Evolutionary conservation across 352 stramenopile species (phyloP).

Genomic region (Blastocystis sp.): DNA sequence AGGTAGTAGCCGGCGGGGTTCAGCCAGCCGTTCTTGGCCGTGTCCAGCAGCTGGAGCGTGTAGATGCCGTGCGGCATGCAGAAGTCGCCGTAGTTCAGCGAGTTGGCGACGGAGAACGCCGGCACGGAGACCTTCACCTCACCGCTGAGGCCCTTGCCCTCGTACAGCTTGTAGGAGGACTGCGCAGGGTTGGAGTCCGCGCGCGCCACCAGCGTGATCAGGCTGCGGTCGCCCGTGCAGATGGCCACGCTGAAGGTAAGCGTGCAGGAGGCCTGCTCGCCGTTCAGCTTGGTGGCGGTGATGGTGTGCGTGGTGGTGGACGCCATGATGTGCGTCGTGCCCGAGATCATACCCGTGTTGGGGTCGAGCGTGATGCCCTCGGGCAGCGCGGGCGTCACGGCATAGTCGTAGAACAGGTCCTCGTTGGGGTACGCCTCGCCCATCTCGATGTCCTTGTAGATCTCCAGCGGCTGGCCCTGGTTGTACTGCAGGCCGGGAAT

Average conservation of each 20-base stretch:
- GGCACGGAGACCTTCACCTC: background rate
- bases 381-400: slow-evolving; percentile 8
- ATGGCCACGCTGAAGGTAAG: background rate
- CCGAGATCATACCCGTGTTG: slow-evolving; percentile 21
- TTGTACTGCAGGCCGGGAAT: slow-evolving; percentile 10
- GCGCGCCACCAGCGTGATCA: slow-evolving; percentile 20
- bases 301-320: background rate
- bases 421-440: background rate
- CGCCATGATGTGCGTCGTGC: background rate
- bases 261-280: background rate
- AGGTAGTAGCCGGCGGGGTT: background rate
- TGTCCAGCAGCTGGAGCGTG: background rate
- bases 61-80: slow-evolving; percentile 4
- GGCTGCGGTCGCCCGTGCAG: background rate
- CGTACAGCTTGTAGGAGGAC: slow-evolving; percentile 48
- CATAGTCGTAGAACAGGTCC: slow-evolving; percentile 1
- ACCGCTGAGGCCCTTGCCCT: background rate
- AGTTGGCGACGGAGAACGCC: background rate
- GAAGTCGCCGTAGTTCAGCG: slow-evolving; percentile 34
- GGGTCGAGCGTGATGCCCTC: background rate
- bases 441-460: slow-evolving; percentile 35
- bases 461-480: background rate
- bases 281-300: slow-evolving; percentile 7
- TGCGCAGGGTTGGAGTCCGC: background rate
- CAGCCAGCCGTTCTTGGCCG: background rate